Evolutionary conservation across 1,139 yeast species (phyloP).

Genomic region (Scheffersomyces titani): DNA sequence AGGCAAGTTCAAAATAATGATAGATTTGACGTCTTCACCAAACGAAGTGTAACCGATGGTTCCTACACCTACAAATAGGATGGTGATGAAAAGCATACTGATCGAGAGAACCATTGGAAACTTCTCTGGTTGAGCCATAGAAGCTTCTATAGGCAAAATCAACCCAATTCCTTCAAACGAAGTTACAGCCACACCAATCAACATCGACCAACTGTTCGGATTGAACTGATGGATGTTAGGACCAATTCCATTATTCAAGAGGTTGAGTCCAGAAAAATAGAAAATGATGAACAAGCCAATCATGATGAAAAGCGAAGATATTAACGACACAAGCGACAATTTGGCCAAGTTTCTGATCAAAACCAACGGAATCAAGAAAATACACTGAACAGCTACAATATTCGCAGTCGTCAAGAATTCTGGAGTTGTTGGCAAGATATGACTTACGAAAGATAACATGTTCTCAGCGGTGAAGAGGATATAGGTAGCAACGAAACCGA

Average conservation of each 20-base stretch:
- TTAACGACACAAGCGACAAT: conserved; percentile 63
- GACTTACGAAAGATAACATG: conserved; percentile 44
- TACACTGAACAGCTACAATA: conserved; percentile 56
- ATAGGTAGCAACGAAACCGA: conserved; percentile 79
- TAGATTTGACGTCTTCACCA: conserved; percentile 67
- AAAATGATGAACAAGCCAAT: conserved; percentile 65
- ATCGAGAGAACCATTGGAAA: conserved; percentile 64
- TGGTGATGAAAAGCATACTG: conserved; percentile 61
- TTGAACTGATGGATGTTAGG: conserved; percentile 54
- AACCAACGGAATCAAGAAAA: conserved; percentile 66
- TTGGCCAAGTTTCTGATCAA: conserved; percentile 72
- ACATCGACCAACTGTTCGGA: conserved; percentile 65
- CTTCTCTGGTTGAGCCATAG: conserved; percentile 72
- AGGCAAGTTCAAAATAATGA: conserved; percentile 70
- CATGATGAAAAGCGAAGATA: conserved; percentile 67
- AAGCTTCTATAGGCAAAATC: conserved; percentile 73
- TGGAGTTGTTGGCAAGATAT: conserved; percentile 8
- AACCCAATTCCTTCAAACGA: conserved; percentile 83
- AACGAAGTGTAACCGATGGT: conserved; percentile 68
- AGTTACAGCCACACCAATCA: conserved; percentile 79
- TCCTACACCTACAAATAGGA: conserved; percentile 62
- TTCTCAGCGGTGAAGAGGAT: conserved; percentile 74
- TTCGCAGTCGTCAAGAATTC: conserved; percentile 21
- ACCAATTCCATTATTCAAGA: conserved; percentile 48
- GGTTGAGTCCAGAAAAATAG: conserved; percentile 52